Conservation (phyloP, 192 early-diverging fungal genomes). For the Thamnidium elegans region DNA sequence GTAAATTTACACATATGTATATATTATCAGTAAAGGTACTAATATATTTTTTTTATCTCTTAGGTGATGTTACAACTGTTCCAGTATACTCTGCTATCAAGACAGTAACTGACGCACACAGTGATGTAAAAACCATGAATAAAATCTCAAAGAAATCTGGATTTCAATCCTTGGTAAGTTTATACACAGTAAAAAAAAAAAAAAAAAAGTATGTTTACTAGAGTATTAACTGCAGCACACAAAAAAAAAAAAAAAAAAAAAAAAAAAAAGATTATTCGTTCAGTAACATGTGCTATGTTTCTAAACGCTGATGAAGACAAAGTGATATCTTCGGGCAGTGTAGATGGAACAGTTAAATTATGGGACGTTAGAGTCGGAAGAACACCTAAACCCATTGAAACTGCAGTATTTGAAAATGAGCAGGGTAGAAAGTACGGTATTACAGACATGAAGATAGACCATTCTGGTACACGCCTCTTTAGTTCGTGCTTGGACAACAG, state of each 20-base stretch:
- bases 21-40: neutral
- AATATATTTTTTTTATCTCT: neutral
- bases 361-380: conserved; percentile 74
- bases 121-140: neutral
- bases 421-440: conserved; percentile 46
- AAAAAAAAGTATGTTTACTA: too few species aligned
- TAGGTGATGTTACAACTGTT: conserved; percentile 3
- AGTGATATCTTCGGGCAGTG: conserved; percentile 58
- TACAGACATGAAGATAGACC: conserved; percentile 61
- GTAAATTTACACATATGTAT: neutral
- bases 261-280: conserved; percentile 20
- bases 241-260: too few species aligned
- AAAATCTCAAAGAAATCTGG: neutral
- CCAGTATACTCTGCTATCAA: conserved; percentile 39
- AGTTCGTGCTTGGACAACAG: conserved; percentile 70
- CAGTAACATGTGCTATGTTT: conserved; percentile 57
- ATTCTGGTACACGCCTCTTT: conserved; percentile 63
- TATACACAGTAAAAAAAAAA: neutral
- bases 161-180: neutral
- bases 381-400: conserved; percentile 39
- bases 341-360: conserved; percentile 69
- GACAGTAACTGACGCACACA: conserved; percentile 47
- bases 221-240: too few species aligned
- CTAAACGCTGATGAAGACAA: conserved; percentile 41
- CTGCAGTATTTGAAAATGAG: conserved; percentile 33